Conservation (phyloP, 2,329 filamentous ascomycete genomes). For the Alternaria sp. region DNA sequence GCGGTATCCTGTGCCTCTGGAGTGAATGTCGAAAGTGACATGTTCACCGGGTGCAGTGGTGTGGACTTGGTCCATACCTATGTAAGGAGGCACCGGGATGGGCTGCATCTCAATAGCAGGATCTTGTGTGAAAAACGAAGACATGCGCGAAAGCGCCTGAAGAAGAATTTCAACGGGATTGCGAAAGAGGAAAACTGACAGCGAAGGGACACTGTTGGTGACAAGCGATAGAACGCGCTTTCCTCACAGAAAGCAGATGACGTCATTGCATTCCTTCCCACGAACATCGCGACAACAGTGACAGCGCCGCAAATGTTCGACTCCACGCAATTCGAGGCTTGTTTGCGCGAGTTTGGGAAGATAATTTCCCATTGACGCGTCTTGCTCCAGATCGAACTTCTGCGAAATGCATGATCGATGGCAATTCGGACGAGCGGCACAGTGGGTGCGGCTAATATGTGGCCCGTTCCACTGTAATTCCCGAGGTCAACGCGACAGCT, state of each 20-base stretch:
- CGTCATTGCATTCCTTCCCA: not conserved
- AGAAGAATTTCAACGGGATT: not conserved
- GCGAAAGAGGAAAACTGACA: not conserved
- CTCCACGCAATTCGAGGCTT: not conserved
- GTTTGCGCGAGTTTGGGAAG: not conserved
- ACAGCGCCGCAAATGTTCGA: not conserved
- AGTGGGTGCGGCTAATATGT: not conserved
- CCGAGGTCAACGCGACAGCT: not conserved
- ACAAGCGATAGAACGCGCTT: not conserved
- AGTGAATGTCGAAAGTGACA: not conserved
- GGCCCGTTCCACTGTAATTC: not conserved
- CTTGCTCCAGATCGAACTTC: not conserved
- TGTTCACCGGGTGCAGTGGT: not conserved
- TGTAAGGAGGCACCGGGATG: too few relatives aligned
- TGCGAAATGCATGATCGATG: not conserved
- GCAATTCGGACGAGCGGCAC: not conserved
- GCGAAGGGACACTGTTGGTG: not conserved
- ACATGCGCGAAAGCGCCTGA: not conserved
- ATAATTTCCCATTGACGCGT: too few relatives aligned
- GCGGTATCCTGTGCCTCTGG: not conserved
- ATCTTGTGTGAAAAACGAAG: not conserved
- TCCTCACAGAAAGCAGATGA: not conserved
- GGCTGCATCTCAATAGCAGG: not conserved
- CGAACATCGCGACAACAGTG: not conserved
- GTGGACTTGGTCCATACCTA: too few relatives aligned